phyloP scores from a whole-genome alignment of 1,284 basidiomycete species.

The Erythrobasidium hasegawianum region DNA sequence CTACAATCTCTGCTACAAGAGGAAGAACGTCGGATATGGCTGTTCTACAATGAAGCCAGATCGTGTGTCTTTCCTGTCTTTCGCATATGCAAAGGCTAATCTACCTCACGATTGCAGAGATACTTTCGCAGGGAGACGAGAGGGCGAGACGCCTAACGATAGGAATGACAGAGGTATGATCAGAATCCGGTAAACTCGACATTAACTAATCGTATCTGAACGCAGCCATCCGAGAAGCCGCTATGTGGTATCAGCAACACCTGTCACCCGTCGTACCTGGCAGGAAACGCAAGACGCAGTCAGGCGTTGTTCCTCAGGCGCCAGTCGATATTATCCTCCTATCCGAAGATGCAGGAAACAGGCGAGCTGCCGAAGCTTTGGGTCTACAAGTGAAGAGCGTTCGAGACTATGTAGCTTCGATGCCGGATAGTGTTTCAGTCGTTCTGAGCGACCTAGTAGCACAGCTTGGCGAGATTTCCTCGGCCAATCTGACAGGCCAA shows the following conservation, averaged over 20 bases:
- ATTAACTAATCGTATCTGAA: slow-evolving; percentile 3
- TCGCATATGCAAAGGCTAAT: slow-evolving; percentile 22
- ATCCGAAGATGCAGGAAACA: slow-evolving; percentile 84
- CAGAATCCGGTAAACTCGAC: not conserved
- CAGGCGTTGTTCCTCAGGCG: not conserved
- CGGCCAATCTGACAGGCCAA: slow-evolving; percentile 13
- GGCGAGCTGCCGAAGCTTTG: slow-evolving; percentile 67
- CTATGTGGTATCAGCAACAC: slow-evolving; percentile 78
- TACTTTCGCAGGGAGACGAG: slow-evolving; percentile 68
- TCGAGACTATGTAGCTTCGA: slow-evolving; percentile 68
- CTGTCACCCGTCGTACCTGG: slow-evolving; percentile 58
- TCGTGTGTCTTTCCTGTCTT: slow-evolving; percentile 56
- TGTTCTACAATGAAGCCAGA: slow-evolving; percentile 88
- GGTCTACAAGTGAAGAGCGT: slow-evolving; percentile 56
- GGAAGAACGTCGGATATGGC: slow-evolving; percentile 55
- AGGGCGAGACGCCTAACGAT: slow-evolving; percentile 80
- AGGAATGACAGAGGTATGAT: slow-evolving; percentile 78
- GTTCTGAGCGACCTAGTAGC: slow-evolving; percentile 76
- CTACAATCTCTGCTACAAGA: slow-evolving; percentile 77
- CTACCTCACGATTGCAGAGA: slow-evolving; percentile 54
- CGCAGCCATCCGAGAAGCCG: slow-evolving; percentile 74
- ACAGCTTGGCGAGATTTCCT: slow-evolving; percentile 56
- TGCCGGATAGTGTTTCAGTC: slow-evolving; percentile 56
- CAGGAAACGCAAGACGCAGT: slow-evolving; percentile 41
- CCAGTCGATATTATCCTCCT: slow-evolving; percentile 66